Base-by-base conservation (phyloP, 2,329 filamentous ascomycete genomes). In the Pyrenochaeta sp. region DNA sequence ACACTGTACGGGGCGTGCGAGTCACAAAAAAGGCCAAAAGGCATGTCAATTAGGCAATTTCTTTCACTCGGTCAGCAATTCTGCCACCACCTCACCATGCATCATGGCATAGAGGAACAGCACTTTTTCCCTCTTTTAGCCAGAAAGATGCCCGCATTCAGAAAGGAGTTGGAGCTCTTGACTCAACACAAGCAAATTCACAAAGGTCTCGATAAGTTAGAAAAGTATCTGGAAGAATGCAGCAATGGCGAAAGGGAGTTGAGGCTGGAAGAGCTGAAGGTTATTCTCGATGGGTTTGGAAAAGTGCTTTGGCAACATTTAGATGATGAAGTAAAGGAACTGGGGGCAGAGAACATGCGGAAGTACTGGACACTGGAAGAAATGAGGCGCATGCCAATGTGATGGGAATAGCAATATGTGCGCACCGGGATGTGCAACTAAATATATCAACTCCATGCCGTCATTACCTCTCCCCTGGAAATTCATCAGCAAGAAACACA, bases 321-420 rank as follows among this genome's bases (percentile, higher is more conserved):
- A 48, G 89, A 94, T 60, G 86, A 92, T 59, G 91, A 96, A 77
- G 90, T 96, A 6, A 75, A 78, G 69, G 82, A 88, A 55, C 71
- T 96, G 21, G 83, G 86, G 2, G 90, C 90, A 30, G 88, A 94
- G 69, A 95, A 93, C 67, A 96, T 96, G 91, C 80, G 89, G 57
- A 83, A 78, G 70, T 91, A 88, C 70, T 96, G 89, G 89, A 87
- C 78, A 0, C 57, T 84, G 48, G 83, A 89, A 32, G 91, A 96
- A 77, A 85, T 96, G 70, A 76, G 72, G 67, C 72, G 74, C 37
- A 79, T 94, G 74, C 84, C 82, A 1, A 89, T 91, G 75, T 91
- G 36, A 40, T n/a, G n/a, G n/a, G n/a, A n/a, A n/a, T n/a, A n/a
- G n/a, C n/a, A n/a, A n/a, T n/a, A n/a, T n/a, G n/a, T n/a, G n/a